A percentile compares a stretch with the other conserved stretches of the same genome.
These are phyloP conservation scores for Daldinia concentrica DNA, from an alignment of 495 filamentous ascomycete species.

Conservation along the genomic window DNA sequence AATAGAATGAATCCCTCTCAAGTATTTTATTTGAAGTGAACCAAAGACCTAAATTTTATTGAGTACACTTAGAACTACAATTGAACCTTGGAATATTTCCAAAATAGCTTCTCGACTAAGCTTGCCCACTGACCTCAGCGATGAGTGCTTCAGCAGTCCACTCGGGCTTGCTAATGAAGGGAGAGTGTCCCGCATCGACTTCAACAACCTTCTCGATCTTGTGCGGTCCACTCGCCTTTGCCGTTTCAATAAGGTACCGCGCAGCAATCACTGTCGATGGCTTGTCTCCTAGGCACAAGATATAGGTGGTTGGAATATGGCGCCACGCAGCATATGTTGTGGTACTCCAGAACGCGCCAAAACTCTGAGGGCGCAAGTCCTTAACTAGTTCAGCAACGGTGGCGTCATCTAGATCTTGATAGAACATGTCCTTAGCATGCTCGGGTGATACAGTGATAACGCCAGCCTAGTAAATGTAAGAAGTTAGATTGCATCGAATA, in stretches of 20 bases:
- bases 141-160: conserved; percentile 25
- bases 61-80: background rate
- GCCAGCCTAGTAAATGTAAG: conserved; percentile 27
- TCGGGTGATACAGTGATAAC: conserved; percentile 36
- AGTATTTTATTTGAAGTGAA: background rate
- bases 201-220: conserved; percentile 27
- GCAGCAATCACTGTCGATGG: background rate
- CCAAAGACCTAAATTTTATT: background rate
- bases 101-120: background rate
- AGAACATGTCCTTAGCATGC: conserved; percentile 39
- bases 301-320: conserved; percentile 43
- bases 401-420: conserved; percentile 42
- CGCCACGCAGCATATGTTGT: conserved; percentile 48
- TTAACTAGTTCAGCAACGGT: conserved; percentile 40
- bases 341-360: conserved; percentile 41
- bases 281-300: background rate
- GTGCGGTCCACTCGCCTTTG: conserved; percentile 25
- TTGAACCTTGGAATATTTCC: background rate
- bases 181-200: conserved; percentile 26
- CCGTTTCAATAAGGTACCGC: conserved; percentile 35
- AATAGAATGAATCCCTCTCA: background rate
- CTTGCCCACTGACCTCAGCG: background rate
- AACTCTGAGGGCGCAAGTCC: conserved; percentile 44
- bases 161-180: conserved; percentile 23
- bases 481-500: background rate